A percentile compares a stretch with the other conserved stretches of the same genome.
phyloP scores from a whole-genome alignment of 306 rosid genomes.

The Luffa aegyptiaca region DNA sequence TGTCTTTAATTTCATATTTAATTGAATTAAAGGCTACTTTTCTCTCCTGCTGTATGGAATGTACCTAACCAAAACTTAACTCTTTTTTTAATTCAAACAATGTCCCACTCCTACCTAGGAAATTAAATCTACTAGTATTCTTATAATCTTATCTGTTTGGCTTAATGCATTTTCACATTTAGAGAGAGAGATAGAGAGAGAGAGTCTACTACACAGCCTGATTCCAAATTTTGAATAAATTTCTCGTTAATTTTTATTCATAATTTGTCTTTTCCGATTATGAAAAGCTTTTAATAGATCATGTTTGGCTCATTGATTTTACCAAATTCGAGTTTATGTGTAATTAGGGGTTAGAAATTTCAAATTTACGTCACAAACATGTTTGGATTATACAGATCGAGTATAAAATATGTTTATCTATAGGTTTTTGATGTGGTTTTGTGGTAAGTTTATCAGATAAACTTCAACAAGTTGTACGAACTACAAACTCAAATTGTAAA shows the following conservation, averaged over 20 bases:
- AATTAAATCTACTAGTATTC: background rate
- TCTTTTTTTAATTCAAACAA: background rate
- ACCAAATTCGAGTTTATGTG: background rate
- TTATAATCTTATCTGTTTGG: background rate
- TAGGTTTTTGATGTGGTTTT: background rate
- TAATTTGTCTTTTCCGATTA: background rate
- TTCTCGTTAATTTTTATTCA: background rate
- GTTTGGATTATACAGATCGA: background rate
- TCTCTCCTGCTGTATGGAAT: background rate
- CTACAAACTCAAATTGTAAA: background rate
- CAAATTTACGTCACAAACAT: background rate
- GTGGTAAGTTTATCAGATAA: background rate
- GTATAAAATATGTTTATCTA: background rate
- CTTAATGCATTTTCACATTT: background rate
- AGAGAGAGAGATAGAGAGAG: background rate
- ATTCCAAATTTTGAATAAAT: background rate
- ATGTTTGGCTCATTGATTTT: background rate
- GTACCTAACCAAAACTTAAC: constrained; percentile 1
- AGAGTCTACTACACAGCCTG: background rate
- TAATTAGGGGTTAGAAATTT: background rate
- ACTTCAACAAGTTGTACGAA: background rate
- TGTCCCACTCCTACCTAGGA: background rate
- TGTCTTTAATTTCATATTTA: constrained; percentile 2
- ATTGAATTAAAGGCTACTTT: background rate
- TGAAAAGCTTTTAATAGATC: background rate